Conservation (phyloP, 192 early-diverging fungal genomes). For the Backusella tuberculispora region DNA sequence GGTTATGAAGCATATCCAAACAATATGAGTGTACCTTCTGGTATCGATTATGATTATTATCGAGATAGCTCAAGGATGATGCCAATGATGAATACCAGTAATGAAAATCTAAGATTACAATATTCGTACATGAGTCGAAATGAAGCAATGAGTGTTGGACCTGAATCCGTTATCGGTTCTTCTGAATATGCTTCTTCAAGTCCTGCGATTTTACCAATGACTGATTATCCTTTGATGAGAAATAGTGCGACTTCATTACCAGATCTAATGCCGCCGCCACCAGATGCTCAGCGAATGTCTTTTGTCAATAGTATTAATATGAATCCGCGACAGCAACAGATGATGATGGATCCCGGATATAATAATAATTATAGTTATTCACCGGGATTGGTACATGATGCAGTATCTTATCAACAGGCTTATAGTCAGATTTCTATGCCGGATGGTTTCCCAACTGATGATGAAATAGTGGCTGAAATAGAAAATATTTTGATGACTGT, state of each 20-base stretch:
- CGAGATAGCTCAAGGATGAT: constrained; percentile 27
- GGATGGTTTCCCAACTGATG: constrained; percentile 59
- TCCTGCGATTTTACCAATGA: not conserved
- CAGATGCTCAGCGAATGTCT: not conserved
- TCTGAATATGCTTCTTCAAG: constrained; percentile 2
- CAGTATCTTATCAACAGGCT: not conserved
- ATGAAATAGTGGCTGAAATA: constrained; percentile 66
- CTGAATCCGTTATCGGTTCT: constrained; percentile 22
- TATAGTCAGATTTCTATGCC: constrained; percentile 7
- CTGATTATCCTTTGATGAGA: not conserved
- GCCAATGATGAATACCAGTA: not conserved
- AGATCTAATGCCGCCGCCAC: not conserved
- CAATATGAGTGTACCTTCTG: constrained; percentile 15
- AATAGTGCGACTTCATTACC: not conserved
- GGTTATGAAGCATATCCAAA: not conserved
- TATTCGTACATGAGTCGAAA: not conserved
- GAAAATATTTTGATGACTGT: constrained; percentile 81
- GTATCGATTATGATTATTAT: constrained; percentile 40
- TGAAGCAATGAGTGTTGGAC: not conserved
- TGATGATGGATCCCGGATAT: constrained; percentile 9
- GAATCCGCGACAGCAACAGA: not conserved
- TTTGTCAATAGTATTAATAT: not conserved
- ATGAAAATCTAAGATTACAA: constrained; percentile 9
- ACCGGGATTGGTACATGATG: not conserved
- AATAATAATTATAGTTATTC: not conserved